phyloP scores from a whole-genome alignment of 2,329 filamentous ascomycete genomes.

The Sporothrix protearum region DNA sequence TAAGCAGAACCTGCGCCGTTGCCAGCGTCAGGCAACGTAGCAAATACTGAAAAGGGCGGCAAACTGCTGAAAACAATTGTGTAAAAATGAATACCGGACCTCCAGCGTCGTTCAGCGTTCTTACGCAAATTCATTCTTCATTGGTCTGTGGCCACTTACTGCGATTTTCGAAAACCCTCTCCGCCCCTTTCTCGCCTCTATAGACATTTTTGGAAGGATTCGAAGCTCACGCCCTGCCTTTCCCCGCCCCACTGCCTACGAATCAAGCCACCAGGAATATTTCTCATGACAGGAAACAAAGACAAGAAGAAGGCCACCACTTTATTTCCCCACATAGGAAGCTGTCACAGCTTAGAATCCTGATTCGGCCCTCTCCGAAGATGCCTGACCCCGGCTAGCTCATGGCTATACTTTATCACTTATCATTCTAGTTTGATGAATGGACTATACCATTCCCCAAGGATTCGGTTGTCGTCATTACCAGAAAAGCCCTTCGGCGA shows the following conservation, averaged over 20 bases:
- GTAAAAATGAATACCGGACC: background rate
- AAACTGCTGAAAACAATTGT: background rate
- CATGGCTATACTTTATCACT: background rate
- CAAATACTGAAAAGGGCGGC: background rate
- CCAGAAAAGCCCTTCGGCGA: background rate
- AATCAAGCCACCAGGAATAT: background rate
- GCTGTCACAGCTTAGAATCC: background rate
- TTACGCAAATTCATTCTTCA: too few relatives aligned
- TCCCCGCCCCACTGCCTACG: background rate
- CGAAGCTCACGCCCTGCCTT: background rate
- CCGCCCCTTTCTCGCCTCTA: background rate
- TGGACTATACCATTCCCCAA: background rate
- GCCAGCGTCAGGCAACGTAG: background rate
- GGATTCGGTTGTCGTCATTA: background rate
- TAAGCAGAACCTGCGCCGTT: background rate
- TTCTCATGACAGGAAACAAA: background rate
- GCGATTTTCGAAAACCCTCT: background rate
- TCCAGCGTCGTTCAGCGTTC: too few relatives aligned
- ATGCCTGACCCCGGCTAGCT: background rate
- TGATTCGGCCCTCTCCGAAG: background rate
- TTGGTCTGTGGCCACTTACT: too few relatives aligned
- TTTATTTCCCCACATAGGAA: background rate
- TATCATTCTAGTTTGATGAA: too few relatives aligned
- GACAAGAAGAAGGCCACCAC: background rate
- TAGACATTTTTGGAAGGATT: constrained; percentile 7